Evolutionary conservation across 345 rosid genomes (phyloP), one percentile per base, ranked within the genome.

Genomic region (Linum lewisii): DNA sequence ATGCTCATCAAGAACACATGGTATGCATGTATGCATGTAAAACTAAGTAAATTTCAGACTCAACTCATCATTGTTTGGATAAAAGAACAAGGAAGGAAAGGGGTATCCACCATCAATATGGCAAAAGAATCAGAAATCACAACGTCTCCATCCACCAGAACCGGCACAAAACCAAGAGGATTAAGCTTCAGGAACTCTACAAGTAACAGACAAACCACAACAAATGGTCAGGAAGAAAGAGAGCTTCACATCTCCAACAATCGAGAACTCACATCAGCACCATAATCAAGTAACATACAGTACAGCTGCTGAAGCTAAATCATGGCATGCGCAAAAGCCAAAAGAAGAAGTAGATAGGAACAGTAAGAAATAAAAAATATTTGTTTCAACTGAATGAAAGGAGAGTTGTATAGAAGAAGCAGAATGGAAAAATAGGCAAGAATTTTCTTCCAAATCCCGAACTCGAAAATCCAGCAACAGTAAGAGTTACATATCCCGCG

Each of bases 91-190:
- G 20, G 22, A 54, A 13, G 19, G n/a, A 45, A 5, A 23, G 6
- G 65, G 60, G 62, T 63, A 49, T 64, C 16, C 25, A 91, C 98
- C 82, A 88, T 82, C 58, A 84, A 68, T 54, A 91, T 91, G 60
- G 96, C 92, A 21, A 86, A 72, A 60, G 98, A 91, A 67, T 91
- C 96, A 15, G 88, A 61, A 51, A 88, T 24, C 29, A 84, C 76
- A 56, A 75, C 9, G 51, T 81, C 90, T 22, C 92, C 98, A 74
- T 91, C 96, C 5, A 75, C 81, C 61, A 88, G 81, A 1, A 67
- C 85, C 11, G 95, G 95, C 51, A 91, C 92, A 59, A 77, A 81
- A 4, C 92, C 85, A 66, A 86, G 69, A n/a, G 98, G 96, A 63
- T 84, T 91, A 53, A 91, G 73, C 84, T 78, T 74, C 63, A 57